Conservation (phyloP, 441 rosid species). For the Manihot esculenta region DNA sequence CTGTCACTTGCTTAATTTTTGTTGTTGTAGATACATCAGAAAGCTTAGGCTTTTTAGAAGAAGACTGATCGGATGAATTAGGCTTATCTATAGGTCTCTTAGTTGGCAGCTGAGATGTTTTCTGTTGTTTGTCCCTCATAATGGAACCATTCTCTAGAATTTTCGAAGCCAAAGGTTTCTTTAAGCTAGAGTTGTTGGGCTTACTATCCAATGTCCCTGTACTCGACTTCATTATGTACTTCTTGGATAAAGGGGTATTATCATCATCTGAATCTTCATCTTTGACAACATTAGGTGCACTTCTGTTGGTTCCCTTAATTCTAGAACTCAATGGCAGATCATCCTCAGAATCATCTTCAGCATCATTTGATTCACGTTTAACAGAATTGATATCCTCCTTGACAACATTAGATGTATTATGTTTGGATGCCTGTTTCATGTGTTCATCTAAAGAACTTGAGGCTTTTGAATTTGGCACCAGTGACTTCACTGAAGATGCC, state of each 20-base stretch:
- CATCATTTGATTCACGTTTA: constrained; percentile 28
- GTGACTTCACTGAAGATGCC: constrained; percentile 50
- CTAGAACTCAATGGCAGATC: constrained; percentile 61
- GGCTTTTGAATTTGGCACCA: constrained; percentile 34
- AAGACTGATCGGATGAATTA: constrained; percentile 46
- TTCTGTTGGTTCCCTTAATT: constrained; percentile 42
- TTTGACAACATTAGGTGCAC: constrained; percentile 37
- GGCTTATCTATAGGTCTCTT: constrained; percentile 77
- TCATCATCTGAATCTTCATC: constrained; percentile 65
- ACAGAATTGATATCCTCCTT: constrained; percentile 45
- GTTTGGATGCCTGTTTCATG: constrained; percentile 35
- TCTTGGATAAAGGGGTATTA: constrained; percentile 57
- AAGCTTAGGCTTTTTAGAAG: constrained; percentile 65
- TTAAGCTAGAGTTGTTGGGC: constrained; percentile 37
- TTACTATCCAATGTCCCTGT: constrained; percentile 47
- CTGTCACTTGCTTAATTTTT: constrained; percentile 44
- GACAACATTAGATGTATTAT: constrained; percentile 29
- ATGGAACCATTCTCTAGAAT: constrained; percentile 60
- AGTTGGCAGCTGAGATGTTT: constrained; percentile 36
- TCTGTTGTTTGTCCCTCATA: constrained; percentile 43
- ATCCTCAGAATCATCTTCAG: constrained; percentile 63
- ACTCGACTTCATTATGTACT: constrained; percentile 41
- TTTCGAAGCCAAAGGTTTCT: constrained; percentile 50
- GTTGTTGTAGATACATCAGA: constrained; percentile 39
- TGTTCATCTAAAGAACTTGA: constrained; percentile 42